Base-by-base conservation (phyloP, 1,284 basidiomycete species). In the Malassezia globosa region DNA sequence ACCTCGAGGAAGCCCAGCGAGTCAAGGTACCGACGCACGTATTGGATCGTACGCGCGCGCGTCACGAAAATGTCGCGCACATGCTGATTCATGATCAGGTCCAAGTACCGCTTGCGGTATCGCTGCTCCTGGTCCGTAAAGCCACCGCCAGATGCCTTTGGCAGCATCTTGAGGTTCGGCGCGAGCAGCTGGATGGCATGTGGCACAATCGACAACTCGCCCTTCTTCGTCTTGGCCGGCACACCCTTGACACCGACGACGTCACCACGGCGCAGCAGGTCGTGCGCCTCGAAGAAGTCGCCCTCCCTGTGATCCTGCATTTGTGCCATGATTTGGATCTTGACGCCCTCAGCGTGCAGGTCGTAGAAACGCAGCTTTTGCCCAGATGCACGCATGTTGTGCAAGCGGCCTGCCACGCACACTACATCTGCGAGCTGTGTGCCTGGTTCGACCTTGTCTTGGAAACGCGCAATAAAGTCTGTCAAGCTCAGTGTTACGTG, bases 31-130 rank as follows among this genome's bases (percentile, higher is more conserved):
- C 83, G 83, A 51, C 92, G 82, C 62, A 95, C 77, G 60, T 73
- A 73, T 58, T 71, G 69, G 60, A 73, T 69, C 51, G 71, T 69
- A 55, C 72, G 69, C 43, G 74, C 73, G 55, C 92, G 83, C 45
- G 86, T 86, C 75, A 94, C 77, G 74, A 97, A 97, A 59, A 92
- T 82, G 59, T 84, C 82, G 61, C 94, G 83, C 14, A 89, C 89
- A 61, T 82, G 79, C 45, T 86, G 82, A 75, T 87, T 94, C 75
- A 97, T 80, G 75, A 99, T 95, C 60, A 99, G 80, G 75, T 99
- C 92, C 56, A 99, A 82, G 78, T 97, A 96, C 50, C 92, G 84
- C 83, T 96, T 97, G 75, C 94, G 82, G 79, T 96, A 95, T 48
- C 92, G 83, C 44, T 85, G 88, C 75, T 97, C 92, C 73, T 88